Evolutionary conservation across 2,329 filamentous ascomycete species (phyloP).

Genomic region (Onygenales sp.): DNA sequence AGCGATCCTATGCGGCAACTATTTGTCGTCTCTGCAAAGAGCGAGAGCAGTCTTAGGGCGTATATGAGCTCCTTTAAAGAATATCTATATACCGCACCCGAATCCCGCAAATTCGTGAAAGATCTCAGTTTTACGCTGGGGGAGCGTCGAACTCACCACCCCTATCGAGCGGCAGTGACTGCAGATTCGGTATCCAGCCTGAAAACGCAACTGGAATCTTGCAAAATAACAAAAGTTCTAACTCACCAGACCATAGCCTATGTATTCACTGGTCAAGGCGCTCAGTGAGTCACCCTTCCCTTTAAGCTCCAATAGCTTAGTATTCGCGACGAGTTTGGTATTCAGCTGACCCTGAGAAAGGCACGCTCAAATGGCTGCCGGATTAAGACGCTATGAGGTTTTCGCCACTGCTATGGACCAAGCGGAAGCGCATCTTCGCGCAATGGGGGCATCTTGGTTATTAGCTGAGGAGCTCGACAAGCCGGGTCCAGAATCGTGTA

Average conservation of each 20-base stretch:
- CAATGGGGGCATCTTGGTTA: no score
- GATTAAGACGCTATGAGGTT: background rate
- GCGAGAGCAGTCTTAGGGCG: background rate
- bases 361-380: background rate
- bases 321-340: no score
- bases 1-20: no score
- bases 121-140: slow-evolving; percentile 1
- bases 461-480: background rate
- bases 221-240: background rate
- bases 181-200: background rate
- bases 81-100: background rate
- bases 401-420: background rate
- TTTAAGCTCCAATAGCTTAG: background rate
- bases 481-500: background rate
- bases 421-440: background rate
- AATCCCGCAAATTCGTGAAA: background rate
- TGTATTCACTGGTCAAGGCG: background rate
- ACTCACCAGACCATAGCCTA: background rate
- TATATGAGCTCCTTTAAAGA: background rate
- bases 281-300: background rate
- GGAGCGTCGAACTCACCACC: slow-evolving; percentile 1
- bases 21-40: no score
- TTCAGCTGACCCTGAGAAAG: background rate
- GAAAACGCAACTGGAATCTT: background rate
- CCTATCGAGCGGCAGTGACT: background rate